Conservation (phyloP, 1,284 basidiomycete species). For the Schizopora paradoxa region DNA sequence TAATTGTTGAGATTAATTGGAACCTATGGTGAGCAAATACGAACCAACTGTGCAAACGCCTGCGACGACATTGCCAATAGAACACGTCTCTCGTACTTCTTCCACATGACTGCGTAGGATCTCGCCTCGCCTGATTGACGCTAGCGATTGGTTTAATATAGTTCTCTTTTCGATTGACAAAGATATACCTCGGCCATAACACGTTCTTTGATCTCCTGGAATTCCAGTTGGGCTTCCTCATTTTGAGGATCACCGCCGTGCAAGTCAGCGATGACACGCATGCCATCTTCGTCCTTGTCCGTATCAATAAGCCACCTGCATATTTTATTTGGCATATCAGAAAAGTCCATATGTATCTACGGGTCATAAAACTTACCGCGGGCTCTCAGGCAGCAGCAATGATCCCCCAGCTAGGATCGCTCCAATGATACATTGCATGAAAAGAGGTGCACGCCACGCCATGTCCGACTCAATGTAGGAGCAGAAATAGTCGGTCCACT, state of each 20-base stretch:
- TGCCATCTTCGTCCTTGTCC: conserved; percentile 80
- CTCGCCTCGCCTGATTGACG: conserved; percentile 75
- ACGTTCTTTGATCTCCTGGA: conserved; percentile 88
- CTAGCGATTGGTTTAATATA: conserved; percentile 29
- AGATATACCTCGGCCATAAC: conserved; percentile 70
- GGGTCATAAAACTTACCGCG: conserved; percentile 47
- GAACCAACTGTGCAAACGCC: conserved; percentile 88
- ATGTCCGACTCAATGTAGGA: conserved; percentile 81
- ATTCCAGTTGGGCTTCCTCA: conserved; percentile 76
- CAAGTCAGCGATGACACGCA: conserved; percentile 85
- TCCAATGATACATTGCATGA: conserved; percentile 88
- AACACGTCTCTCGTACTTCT: conserved; percentile 82
- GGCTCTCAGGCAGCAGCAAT: conserved; percentile 88
- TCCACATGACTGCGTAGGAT: conserved; percentile 85
- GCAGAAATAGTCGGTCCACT: conserved; percentile 96
- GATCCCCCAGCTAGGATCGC: conserved; percentile 78
- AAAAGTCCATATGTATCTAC: not conserved
- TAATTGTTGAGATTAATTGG: conserved; percentile 13
- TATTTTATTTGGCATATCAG: conserved; percentile 9
- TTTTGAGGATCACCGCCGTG: conserved; percentile 83
- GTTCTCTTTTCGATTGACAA: not conserved
- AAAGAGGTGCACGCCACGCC: conserved; percentile 82
- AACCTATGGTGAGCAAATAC: conserved; percentile 24
- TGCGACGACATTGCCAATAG: conserved; percentile 97
- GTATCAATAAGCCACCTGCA: conserved; percentile 87